These are phyloP conservation scores for Verticillium zaregamsianum DNA, from an alignment of 2,329 filamentous ascomycete genomes.

Conservation along the genomic window DNA sequence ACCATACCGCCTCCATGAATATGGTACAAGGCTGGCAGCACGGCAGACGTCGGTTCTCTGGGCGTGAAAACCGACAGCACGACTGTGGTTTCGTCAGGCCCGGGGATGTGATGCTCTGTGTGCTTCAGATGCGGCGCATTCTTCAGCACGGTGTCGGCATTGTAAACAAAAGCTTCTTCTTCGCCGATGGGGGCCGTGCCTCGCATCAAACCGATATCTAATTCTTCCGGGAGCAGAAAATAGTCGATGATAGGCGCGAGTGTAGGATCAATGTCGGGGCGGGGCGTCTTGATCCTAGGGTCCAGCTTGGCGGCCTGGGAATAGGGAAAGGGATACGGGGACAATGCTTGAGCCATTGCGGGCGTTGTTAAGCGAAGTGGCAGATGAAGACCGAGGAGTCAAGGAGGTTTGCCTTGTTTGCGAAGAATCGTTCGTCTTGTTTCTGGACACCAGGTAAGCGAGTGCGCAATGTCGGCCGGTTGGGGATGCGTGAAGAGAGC, in stretches of 20 bases:
- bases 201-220: constrained; percentile 13
- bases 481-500: neutral
- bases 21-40: constrained; percentile 15
- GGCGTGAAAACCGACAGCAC: constrained; percentile 17
- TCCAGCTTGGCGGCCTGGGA: constrained; percentile 14
- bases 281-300: constrained; percentile 14
- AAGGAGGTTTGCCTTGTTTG: neutral
- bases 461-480: neutral
- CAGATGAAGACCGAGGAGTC: neutral
- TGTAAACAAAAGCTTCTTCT: constrained; percentile 7
- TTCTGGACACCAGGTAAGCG: neutral
- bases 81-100: constrained; percentile 5
- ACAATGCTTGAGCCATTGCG: neutral
- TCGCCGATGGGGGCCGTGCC: constrained; percentile 2
- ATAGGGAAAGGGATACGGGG: constrained; percentile 13
- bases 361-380: neutral
- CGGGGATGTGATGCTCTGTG: constrained; percentile 7
- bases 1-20: constrained; percentile 18
- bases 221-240: constrained; percentile 12
- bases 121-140: constrained; percentile 9
- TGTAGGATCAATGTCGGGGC: constrained; percentile 11
- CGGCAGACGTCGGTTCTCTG: neutral
- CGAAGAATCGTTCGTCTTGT: neutral
- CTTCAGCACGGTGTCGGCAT: constrained; percentile 8
- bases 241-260: constrained; percentile 15